These are phyloP conservation scores for Parafenestella ontariensis DNA, from an alignment of 2,329 filamentous ascomycete genomes.

Conservation along the genomic window DNA sequence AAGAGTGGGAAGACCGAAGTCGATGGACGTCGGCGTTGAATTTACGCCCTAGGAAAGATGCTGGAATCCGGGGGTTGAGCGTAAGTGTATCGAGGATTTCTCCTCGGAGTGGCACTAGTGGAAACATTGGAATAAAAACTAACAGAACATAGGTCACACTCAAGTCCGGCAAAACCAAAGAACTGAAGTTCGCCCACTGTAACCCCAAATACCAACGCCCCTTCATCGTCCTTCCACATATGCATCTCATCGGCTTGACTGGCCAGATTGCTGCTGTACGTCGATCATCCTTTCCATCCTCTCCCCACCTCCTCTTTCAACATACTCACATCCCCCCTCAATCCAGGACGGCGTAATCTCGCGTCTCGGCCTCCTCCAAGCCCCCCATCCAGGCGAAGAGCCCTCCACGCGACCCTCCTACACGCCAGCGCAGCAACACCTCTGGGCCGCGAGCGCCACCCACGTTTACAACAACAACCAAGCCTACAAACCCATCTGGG, in stretches of 20 bases:
- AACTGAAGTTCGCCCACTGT: not conserved
- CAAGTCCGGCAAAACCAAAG: slow-evolving; percentile 2
- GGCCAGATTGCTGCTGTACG: slow-evolving; percentile 12
- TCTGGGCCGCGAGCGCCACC: slow-evolving; percentile 5
- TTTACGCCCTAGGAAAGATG: not conserved
- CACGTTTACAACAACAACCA: not conserved
- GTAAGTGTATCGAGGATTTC: not conserved
- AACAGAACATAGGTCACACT: slow-evolving; percentile 3
- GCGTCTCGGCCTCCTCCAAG: slow-evolving; percentile 19
- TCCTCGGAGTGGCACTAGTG: not conserved
- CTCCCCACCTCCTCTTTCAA: not conserved
- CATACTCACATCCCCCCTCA: not conserved
- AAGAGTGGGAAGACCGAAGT: not conserved
- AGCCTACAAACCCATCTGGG: slow-evolving; percentile 1
- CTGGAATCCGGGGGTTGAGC: not conserved
- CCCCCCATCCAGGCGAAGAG: not conserved
- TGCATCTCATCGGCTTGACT: slow-evolving; percentile 17
- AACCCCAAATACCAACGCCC: not conserved
- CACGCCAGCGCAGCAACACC: not conserved
- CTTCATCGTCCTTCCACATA: slow-evolving; percentile 6
- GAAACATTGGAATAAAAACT: not conserved
- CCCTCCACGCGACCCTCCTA: not conserved
- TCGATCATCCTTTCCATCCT: not conserved
- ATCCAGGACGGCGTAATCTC: slow-evolving; percentile 14
- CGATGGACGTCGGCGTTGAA: not conserved